Evolutionary conservation across 169 alveolate species (phyloP), one percentile per base, ranked within the genome.

Genomic region (Plasmodium vivax): DNA sequence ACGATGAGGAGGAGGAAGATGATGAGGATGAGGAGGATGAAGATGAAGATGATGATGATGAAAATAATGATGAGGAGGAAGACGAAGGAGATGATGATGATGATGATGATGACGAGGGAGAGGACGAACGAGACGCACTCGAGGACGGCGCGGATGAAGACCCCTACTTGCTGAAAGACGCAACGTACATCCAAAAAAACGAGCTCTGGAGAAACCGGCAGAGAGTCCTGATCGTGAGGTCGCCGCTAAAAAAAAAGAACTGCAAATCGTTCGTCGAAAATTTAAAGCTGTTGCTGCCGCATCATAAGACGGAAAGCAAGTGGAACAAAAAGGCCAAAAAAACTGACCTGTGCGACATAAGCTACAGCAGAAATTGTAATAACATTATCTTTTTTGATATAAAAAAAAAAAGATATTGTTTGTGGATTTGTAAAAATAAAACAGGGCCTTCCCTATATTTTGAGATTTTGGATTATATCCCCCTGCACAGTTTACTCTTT

Each of bases 391-490:
- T 97, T 93, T 96, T 99, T 79, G 99, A 99, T 92, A 96, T 98
- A 58, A 97, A 99, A 84, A 98, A 97, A 95, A 95, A 96, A 79
- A 99, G 98, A 92, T 93, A 98, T 94, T 98, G 96, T 74, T 84
- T 99, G 96, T 98, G 99, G 99, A 92, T 99, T 41, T 98, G 99
- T 34, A 97, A 97, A 95, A 97, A 98, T 83, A 99, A 99, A n/a
- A 90, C 97, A 41, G 99, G 99, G 0, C 99, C 99, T n/a, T 96
- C 99, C 9, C 95, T 98, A 68, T 98, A 98, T 95, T 98, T 98
- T 77, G 96, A 97, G 68, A 96, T 99, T 19, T 95, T 98, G 82
- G 98, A 98, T 87, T 93, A 98, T 96, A 93, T 83, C 45, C 91
- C 94, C 30, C 32, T 68, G 62, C 73, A 91, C 54, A 68, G 92